Percentiles rank a stretch among this genome's conserved stretches.
Conservation (phyloP, 2,329 filamentous ascomycete genomes). For the Drechslerella stenobrocha region DNA sequence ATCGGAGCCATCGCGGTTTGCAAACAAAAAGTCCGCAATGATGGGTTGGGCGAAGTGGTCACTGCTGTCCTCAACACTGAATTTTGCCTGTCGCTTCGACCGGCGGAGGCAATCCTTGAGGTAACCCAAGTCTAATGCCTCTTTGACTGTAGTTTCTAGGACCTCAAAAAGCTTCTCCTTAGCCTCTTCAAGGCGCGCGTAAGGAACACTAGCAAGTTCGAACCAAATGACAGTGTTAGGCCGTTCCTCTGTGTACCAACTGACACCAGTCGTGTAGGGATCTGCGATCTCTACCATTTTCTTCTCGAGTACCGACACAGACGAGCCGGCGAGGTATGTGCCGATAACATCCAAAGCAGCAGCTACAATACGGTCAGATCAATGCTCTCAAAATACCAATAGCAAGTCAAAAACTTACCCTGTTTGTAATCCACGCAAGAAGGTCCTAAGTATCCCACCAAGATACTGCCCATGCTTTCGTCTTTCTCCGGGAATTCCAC, state of each 20-base stretch:
- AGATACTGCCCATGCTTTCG: slow-evolving; percentile 85
- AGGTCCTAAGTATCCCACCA: slow-evolving; percentile 84
- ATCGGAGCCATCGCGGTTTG: slow-evolving; percentile 71
- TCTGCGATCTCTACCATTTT: slow-evolving; percentile 90
- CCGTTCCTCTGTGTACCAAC: slow-evolving; percentile 75
- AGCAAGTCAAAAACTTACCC: slow-evolving; percentile 55
- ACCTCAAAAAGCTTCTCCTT: slow-evolving; percentile 84
- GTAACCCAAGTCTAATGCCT: slow-evolving; percentile 85
- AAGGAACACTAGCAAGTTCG: slow-evolving; percentile 81
- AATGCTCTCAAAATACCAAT: not conserved
- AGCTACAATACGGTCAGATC: slow-evolving; percentile 53
- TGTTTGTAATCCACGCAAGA: slow-evolving; percentile 71
- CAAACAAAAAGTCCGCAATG: slow-evolving; percentile 90
- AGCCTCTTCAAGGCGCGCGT: slow-evolving; percentile 78
- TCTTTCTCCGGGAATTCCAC: slow-evolving; percentile 96
- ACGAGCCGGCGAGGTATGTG: slow-evolving; percentile 87
- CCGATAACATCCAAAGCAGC: slow-evolving; percentile 78
- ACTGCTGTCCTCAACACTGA: slow-evolving; percentile 77
- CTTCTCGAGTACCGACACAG: slow-evolving; percentile 89
- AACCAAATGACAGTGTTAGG: slow-evolving; percentile 84
- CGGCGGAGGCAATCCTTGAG: slow-evolving; percentile 83
- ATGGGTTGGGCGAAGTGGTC: slow-evolving; percentile 81
- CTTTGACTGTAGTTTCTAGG: slow-evolving; percentile 75
- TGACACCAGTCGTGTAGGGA: slow-evolving; percentile 76
- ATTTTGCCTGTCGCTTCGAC: slow-evolving; percentile 79